phyloP scores from a whole-genome alignment of 768 basidiomycete species.

The Sarcomyxa edulis region DNA sequence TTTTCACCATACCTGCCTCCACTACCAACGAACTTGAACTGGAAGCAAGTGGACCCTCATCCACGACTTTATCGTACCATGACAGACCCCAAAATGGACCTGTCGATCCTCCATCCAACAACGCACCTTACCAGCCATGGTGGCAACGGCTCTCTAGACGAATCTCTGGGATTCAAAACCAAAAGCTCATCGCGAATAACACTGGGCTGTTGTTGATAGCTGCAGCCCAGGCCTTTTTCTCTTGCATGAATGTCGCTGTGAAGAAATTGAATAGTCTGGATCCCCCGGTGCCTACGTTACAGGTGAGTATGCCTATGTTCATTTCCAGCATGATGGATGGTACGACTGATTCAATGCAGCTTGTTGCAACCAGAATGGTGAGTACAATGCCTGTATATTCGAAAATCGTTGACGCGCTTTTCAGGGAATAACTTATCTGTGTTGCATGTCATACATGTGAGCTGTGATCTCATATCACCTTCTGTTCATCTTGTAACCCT shows the following conservation, averaged over 20 bases:
- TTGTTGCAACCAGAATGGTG: conserved; percentile 60
- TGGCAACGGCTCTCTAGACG: not conserved
- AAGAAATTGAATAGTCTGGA: conserved; percentile 57
- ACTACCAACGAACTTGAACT: too few relatives aligned
- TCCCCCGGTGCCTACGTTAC: conserved; percentile 50
- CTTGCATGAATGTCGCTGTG: conserved; percentile 57
- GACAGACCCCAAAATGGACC: too few relatives aligned
- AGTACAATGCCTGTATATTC: conserved; percentile 8
- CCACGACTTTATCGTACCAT: too few relatives aligned
- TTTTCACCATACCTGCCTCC: not conserved
- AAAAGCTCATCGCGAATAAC: conserved; percentile 29
- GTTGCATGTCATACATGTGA: conserved; percentile 48
- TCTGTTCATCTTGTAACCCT: too few relatives aligned
- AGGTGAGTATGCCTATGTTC: conserved; percentile 31
- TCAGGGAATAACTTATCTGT: conserved; percentile 48
- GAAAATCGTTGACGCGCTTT: conserved; percentile 3
- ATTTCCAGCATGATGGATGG: not conserved
- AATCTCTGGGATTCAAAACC: not conserved
- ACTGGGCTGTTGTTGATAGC: conserved; percentile 56
- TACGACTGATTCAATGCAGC: too few relatives aligned
- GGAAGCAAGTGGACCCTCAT: too few relatives aligned
- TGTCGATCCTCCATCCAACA: too few relatives aligned
- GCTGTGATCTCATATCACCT: too few relatives aligned
- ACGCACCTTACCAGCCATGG: too few relatives aligned
- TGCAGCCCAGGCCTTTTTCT: conserved; percentile 52